Base-by-base conservation (phyloP, 2,329 filamentous ascomycete species). In the Penicillium vulpinum region DNA sequence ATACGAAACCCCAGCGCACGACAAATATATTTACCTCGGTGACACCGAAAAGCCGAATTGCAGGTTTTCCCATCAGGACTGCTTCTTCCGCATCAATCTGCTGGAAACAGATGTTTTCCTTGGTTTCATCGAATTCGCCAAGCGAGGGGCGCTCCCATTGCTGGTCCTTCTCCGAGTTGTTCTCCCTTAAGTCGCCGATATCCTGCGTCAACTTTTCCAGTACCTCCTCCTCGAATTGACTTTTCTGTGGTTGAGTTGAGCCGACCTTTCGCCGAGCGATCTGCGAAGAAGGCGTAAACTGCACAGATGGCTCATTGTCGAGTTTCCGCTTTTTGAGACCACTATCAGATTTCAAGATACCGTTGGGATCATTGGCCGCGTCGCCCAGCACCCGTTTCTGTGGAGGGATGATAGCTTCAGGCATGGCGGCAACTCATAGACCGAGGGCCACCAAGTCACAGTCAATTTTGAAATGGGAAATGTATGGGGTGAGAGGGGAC, bases 171-270 rank as follows among this genome's bases (percentile, higher is more conserved):
- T 99, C 94, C 2, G 90, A 83, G 75, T 95, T 97, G 75, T 84
- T 90, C 68, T 90, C 83, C 80, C 92, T 96, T 64, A 95, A 81
- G 21, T 88, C 89, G 24, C 85, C 88, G 60, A 97, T 92, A 71
- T 97, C 92, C 75, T 97, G 93, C 60, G 91, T 94, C 75, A 99
- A 85, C 80, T 96, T 96, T 81, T 97, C 93, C 60, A 99, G 82
- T 2, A 96, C 91, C 71, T 97, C 92, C 57, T 89, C 88, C 76
- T 97, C 94, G 73, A 99, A 99, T 54, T 89, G 85, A 73, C 92
- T 96, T 78, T 96, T 97, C 74, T 92, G 91, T 10, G 72, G 70
- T 56, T 76, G 73, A 65, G 84, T 92, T 1, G 89, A 93, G 61
- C 84, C 82, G 26, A 70, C 64, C 61, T 83, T 84, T 63, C 84